Evolutionary conservation across 345 rosid genomes (phyloP).

Genomic region (Populus ilicifolia): DNA sequence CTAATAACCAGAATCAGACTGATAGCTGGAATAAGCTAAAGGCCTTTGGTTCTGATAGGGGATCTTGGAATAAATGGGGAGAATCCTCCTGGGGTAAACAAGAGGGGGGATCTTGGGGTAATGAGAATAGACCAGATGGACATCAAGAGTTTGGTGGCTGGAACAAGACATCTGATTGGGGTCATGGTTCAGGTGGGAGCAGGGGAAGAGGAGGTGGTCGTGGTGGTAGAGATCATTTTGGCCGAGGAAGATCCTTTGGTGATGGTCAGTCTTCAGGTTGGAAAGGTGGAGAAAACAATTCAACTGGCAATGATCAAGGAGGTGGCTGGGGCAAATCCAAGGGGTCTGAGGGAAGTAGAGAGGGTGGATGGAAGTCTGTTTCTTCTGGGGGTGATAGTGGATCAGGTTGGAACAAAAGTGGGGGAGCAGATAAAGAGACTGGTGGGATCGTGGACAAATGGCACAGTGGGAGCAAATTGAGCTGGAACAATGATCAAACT

Average conservation of each 20-base stretch:
- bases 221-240: constrained; percentile 29
- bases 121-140: constrained; percentile 16
- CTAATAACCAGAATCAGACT: background rate
- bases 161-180: constrained; percentile 29
- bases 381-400: constrained; percentile 6
- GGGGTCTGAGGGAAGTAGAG: constrained; percentile 3
- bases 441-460: constrained; percentile 12
- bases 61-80: constrained; percentile 16
- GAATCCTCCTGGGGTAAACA: constrained; percentile 21
- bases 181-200: constrained; percentile 35
- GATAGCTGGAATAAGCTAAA: constrained; percentile 25
- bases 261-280: constrained; percentile 30
- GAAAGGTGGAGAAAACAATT: constrained; percentile 25
- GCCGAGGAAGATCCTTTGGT: constrained; percentile 29
- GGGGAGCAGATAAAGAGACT: constrained; percentile 12
- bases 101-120: constrained; percentile 6
- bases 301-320: constrained; percentile 8
- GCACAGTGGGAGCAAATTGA: background rate
- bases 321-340: constrained; percentile 23
- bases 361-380: constrained; percentile 15
- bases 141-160: constrained; percentile 19
- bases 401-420: constrained; percentile 3
- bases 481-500: constrained; percentile 17
- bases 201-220: constrained; percentile 34
- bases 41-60: constrained; percentile 16